Conservation (phyloP, 1,284 basidiomycete species). For the Macrocystidia cucumis region DNA sequence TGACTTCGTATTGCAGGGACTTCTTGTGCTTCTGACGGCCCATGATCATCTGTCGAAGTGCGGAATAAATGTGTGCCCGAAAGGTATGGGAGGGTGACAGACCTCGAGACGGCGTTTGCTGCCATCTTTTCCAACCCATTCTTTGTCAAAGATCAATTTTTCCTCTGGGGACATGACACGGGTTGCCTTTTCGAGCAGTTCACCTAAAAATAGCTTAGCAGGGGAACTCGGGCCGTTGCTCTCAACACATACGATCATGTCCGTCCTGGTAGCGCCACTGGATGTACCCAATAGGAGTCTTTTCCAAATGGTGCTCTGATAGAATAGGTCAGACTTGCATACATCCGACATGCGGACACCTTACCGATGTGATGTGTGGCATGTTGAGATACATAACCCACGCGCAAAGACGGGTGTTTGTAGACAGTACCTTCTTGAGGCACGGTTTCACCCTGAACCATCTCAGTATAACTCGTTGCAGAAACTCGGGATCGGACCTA, state of each 20-base stretch:
- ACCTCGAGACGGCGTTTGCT: constrained; percentile 89
- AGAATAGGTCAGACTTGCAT: constrained; percentile 1
- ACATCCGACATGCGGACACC: constrained; percentile 4
- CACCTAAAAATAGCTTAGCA: constrained; percentile 35
- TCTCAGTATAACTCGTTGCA: constrained; percentile 10
- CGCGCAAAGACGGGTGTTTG: constrained; percentile 93
- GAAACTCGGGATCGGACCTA: constrained; percentile 22
- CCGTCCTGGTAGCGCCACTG: constrained; percentile 99
- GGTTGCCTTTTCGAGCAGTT: constrained; percentile 89
- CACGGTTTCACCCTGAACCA: constrained; percentile 76
- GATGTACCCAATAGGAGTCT: constrained; percentile 93
- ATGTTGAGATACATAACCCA: constrained; percentile 98
- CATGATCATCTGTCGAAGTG: constrained; percentile 62
- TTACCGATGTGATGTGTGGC: constrained; percentile 90
- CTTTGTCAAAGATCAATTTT: constrained; percentile 72
- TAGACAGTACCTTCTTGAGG: constrained; percentile 93
- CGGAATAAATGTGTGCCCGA: neutral
- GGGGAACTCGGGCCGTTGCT: constrained; percentile 5
- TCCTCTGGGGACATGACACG: constrained; percentile 90
- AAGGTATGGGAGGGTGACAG: constrained; percentile 16
- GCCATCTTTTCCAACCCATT: constrained; percentile 91
- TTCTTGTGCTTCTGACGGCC: constrained; percentile 99
- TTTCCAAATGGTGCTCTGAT: constrained; percentile 85
- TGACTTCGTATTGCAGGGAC: constrained; percentile 92
- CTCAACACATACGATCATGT: constrained; percentile 73